These are phyloP conservation scores for Lumnitzera racemosa DNA, from an alignment of 345 rosid species.

Conservation along the genomic window DNA sequence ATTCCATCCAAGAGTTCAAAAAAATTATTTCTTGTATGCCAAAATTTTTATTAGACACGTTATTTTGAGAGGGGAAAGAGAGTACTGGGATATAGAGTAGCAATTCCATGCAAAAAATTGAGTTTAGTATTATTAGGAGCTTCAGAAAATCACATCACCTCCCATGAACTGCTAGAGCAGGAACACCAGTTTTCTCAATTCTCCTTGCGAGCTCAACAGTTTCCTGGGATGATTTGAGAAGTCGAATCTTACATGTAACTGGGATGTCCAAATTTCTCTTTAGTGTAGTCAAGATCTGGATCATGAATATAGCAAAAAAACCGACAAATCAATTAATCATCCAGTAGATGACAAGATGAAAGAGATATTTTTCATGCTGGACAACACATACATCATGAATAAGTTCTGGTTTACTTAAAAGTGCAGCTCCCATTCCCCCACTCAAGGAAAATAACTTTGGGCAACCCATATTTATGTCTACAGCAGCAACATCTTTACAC, in stretches of 20 bases:
- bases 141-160: slow-evolving; percentile 31
- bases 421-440: slow-evolving; percentile 99
- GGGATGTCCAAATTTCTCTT: slow-evolving; percentile 77
- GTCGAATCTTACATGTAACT: slow-evolving; percentile 86
- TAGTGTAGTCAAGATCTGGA: slow-evolving; percentile 71
- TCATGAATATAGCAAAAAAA: slow-evolving; percentile 1
- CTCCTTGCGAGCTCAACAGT: slow-evolving; percentile 88
- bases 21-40: too few relatives aligned
- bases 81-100: too few relatives aligned
- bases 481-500: slow-evolving; percentile 77
- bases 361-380: slow-evolving; percentile 1
- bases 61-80: too few relatives aligned
- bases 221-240: slow-evolving; percentile 60
- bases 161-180: slow-evolving; percentile 95
- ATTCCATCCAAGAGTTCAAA: too few relatives aligned
- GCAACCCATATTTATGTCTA: slow-evolving; percentile 96
- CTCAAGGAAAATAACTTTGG: slow-evolving; percentile 87
- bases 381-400: slow-evolving; percentile 63
- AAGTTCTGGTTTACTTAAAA: slow-evolving; percentile 71
- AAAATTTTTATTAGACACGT: too few relatives aligned
- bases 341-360: not conserved
- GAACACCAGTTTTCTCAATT: slow-evolving; percentile 87
- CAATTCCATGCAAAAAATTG: too few relatives aligned
- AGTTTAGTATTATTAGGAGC: too few relatives aligned
- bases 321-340: not conserved